These are phyloP conservation scores for Aspergillus neotritici DNA, from an alignment of 2,329 filamentous ascomycete genomes.

Conservation along the genomic window DNA sequence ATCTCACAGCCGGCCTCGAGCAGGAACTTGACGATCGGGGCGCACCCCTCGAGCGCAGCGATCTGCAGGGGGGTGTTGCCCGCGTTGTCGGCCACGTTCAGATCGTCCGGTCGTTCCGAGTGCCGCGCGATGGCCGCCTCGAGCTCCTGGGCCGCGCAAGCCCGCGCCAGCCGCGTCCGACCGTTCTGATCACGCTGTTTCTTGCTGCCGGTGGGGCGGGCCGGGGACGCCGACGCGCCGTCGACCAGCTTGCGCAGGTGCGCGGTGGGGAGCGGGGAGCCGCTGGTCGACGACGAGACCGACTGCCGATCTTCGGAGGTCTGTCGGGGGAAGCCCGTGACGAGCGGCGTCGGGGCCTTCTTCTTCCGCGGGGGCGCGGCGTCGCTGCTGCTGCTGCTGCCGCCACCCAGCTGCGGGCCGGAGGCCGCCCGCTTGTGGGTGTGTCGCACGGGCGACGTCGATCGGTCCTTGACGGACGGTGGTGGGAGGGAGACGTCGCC, in stretches of 20 bases:
- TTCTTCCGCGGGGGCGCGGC: constrained; percentile 23
- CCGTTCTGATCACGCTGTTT: constrained; percentile 90
- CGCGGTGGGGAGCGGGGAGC: constrained; percentile 39
- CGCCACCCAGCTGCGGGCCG: constrained; percentile 24
- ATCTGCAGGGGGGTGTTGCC: constrained; percentile 96
- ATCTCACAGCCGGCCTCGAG: constrained; percentile 79
- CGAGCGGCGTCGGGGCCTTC: constrained; percentile 38
- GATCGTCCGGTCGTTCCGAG: constrained; percentile 73
- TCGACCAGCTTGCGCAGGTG: constrained; percentile 39
- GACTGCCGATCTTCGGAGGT: constrained; percentile 43
- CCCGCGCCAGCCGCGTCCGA: constrained; percentile 81
- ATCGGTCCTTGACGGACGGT: constrained; percentile 30
- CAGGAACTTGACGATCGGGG: constrained; percentile 79
- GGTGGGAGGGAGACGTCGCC: constrained; percentile 24
- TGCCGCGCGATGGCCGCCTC: constrained; percentile 70
- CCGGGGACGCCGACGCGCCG: constrained; percentile 54
- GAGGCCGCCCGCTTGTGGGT: constrained; percentile 35
- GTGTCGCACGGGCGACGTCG: constrained; percentile 31
- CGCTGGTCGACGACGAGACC: constrained; percentile 40
- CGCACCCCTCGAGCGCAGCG: constrained; percentile 78
- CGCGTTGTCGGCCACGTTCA: constrained; percentile 87
- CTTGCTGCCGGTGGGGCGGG: constrained; percentile 63
- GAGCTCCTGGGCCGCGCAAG: constrained; percentile 79
- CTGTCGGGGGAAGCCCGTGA: constrained; percentile 39
- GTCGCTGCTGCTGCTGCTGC: neutral